Base-by-base conservation (phyloP, 2,329 filamentous ascomycete genomes). In the Tolypocladium inflatum region DNA sequence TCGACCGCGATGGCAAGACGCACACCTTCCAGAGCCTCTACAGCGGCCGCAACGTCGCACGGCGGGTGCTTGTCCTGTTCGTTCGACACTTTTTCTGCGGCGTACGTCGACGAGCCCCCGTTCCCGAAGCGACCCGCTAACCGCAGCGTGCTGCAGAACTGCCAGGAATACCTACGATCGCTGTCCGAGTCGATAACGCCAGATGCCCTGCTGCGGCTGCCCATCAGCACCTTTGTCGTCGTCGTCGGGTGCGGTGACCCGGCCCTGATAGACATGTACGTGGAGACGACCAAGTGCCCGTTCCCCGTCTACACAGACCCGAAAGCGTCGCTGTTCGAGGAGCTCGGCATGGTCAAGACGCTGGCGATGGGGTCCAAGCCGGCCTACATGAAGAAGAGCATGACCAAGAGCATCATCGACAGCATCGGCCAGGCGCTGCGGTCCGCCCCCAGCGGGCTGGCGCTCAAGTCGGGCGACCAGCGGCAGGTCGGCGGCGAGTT, bases 271-370 rank as follows among this genome's bases (percentile, higher is more conserved):
- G 75, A 83, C 60, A 80, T 82, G 73, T 91, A 92, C 73, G 75
- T 76, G 21, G 68, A 78, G 26, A 78, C 81, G 57, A 88, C 88
- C 0, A 69, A 70, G n/a, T 90, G 86, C 64, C 79, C 81, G 1
- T 92, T 86, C 73, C 84, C 86, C n/a, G 80, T 92, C 59, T 92
- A 89, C 74, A 83, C 87, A n/a, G 89, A 92, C 67, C 88, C 88
- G 0, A 84, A 82, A 3, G 77, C 81, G 38, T 79, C 79, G 39
- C 76, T 92, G 8, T 91, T 91, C 73, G 73, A 80, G 43, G 75
- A 80, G 55, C 79, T 93, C 1, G 86, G 83, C 62, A 89, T 92
- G 87, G 76, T 80, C 13, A 82, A 80, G 61, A 88, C 86, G 1
- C 75, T 86, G 41, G 77, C 77, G 1, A 65, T 87, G 23, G 88